These are phyloP conservation scores for Kandelia obovata DNA, from an alignment of 345 rosid species.

Conservation along the genomic window DNA sequence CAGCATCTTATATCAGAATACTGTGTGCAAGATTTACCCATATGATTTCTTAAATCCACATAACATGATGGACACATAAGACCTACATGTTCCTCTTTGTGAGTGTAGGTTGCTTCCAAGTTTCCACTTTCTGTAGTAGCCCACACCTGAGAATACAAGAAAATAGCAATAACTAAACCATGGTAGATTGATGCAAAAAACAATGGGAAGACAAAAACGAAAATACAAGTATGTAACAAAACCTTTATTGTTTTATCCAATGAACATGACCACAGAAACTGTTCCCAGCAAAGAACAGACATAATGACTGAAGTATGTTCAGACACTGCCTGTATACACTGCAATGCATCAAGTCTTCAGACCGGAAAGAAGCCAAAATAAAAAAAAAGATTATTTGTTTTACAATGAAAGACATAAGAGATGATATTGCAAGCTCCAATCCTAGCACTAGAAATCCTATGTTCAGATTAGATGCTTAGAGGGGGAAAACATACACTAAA, in stretches of 20 bases:
- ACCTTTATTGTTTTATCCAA: constrained; percentile 92
- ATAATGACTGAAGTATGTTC: constrained; percentile 83
- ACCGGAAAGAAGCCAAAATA: constrained; percentile 41
- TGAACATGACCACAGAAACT: constrained; percentile 92
- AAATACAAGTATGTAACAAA: constrained; percentile 7
- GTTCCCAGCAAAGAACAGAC: constrained; percentile 99
- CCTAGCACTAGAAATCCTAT: neutral
- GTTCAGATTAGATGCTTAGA: neutral
- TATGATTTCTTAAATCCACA: neutral
- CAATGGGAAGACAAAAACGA: neutral
- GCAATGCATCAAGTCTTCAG: constrained; percentile 89
- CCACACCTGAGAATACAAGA: constrained; percentile 62
- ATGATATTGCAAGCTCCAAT: no score
- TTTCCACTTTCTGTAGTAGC: constrained; percentile 83
- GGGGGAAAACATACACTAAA: neutral
- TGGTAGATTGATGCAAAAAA: neutral
- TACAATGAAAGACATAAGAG: neutral
- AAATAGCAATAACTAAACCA: constrained; percentile 1
- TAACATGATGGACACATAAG: neutral
- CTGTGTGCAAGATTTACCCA: neutral
- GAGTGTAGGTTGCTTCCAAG: constrained; percentile 89
- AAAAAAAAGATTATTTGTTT: neutral
- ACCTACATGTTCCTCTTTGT: constrained; percentile 82
- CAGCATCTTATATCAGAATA: neutral
- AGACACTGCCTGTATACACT: constrained; percentile 75